Evolutionary conservation across 2,329 filamentous ascomycete species (phyloP), one percentile per base, ranked within the genome.

Genomic region (Macroventuria anomochaeta): DNA sequence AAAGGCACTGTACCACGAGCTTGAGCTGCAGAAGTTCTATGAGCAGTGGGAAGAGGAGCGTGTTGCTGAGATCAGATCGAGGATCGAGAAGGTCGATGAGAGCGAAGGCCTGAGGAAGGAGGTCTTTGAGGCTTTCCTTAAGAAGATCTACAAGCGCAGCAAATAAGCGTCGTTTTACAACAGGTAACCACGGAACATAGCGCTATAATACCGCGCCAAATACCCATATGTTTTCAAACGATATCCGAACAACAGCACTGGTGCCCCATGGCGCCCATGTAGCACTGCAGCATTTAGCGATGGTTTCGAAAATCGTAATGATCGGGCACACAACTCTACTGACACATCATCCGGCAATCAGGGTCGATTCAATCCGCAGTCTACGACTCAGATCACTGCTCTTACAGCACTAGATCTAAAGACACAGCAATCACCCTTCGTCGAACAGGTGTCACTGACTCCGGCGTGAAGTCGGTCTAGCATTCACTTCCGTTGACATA

Each of bases 61-160:
- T 25, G 93, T 96, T 20, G 79, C 78, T n/a, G 89, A 95, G 74
- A 84, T 99, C 64, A 84, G 84, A 67, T 77, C 81, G 55, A 84
- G 88, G 81, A 97, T 99, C 69, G 83, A 81, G 18, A 79, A 86
- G 56, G 81, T 97, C 46, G 92, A 99, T 70, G 93, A 97, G 83
- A 87, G 83, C 58, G 85, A 89, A 61, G 95, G 95, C 13, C 79
- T 99, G 70, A 97, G 96, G 84, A 95, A 91, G 84, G 84, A 83
- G 55, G 85, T 97, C 33, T 96, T 97, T 65, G 89, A 96, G 68
- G 84, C 85, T 37, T 99, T 97, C 83, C 81, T 99, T 62, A 82
- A 83, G 76, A 99, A 99, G 85, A 97, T 99, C 73, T 97, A 97
- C 85, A 96, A 96, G 87, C 85, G 95, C 73, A 95, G 86, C 84